Conservation (phyloP, 106 monocot species). For the Ottelia alismoides region DNA sequence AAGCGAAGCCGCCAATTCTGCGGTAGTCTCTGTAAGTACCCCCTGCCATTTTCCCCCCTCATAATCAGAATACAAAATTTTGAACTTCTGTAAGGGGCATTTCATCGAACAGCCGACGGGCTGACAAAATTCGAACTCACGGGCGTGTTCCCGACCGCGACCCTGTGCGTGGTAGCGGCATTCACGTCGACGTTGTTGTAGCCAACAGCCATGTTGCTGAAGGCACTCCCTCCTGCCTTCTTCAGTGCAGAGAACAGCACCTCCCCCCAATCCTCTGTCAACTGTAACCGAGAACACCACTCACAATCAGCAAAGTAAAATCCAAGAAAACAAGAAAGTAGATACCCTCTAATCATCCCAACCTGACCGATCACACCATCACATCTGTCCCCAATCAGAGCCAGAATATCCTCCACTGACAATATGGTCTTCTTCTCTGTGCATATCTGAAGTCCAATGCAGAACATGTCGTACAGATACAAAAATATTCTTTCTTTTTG, state of each 20-base stretch:
- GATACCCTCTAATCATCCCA: too few species aligned
- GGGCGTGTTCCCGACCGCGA: conserved; percentile 92
- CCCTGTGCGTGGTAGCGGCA: conserved; percentile 70
- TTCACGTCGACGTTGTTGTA: conserved; percentile 95
- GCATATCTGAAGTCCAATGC: conserved; percentile 77
- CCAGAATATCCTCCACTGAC: conserved; percentile 87
- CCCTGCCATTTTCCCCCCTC: conserved; percentile 29
- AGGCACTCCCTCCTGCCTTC: conserved; percentile 79
- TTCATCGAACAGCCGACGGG: background rate
- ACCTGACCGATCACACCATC: conserved; percentile 97
- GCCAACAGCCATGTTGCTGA: conserved; percentile 99
- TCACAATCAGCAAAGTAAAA: too few species aligned
- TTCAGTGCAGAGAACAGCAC: conserved; percentile 87
- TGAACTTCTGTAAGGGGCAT: background rate
- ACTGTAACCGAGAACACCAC: conserved; percentile 21
- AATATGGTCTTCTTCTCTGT: conserved; percentile 95
- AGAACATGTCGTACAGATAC: too few species aligned
- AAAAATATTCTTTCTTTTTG: too few species aligned
- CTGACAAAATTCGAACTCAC: conserved; percentile 23
- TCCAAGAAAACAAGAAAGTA: too few species aligned
- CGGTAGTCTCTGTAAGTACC: conserved; percentile 96
- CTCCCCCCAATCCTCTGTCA: conserved; percentile 99
- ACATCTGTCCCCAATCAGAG: conserved; percentile 80
- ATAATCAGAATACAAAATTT: background rate
- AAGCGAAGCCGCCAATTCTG: conserved; percentile 92